Evolutionary conservation across 176 grass and related monocot species (phyloP).

Genomic region (Panicum miliaceum): DNA sequence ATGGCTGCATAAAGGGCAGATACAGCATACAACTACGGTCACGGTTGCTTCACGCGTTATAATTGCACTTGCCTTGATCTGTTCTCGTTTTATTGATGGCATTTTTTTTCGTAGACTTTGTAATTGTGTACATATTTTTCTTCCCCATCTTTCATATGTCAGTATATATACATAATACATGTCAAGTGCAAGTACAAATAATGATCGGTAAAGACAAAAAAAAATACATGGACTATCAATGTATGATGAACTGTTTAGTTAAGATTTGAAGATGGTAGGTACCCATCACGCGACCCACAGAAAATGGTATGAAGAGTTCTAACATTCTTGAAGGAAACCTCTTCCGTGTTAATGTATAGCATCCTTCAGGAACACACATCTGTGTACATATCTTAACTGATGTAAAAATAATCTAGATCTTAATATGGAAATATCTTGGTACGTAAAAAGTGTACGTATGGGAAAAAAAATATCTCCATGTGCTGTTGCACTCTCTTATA

Average conservation of each 20-base stretch:
- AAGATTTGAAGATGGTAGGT: background rate
- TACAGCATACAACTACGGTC: background rate
- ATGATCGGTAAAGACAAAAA: background rate
- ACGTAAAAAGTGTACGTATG: too few species aligned
- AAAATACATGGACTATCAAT: background rate
- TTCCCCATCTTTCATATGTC: background rate
- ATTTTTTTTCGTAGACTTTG: background rate
- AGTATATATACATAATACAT: background rate
- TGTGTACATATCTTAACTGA: background rate
- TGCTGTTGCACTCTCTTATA: too few species aligned
- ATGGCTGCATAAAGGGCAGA: background rate
- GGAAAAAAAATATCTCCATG: too few species aligned
- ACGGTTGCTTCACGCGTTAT: background rate
- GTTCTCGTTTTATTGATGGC: constrained; percentile 10
- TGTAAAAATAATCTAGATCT: background rate
- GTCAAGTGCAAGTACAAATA: background rate
- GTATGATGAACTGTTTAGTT: too few species aligned
- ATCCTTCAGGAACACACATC: background rate
- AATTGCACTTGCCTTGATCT: background rate
- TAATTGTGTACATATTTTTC: background rate
- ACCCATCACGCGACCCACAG: background rate
- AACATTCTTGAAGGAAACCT: background rate
- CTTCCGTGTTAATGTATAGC: background rate
- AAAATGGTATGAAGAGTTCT: constrained; percentile 6
- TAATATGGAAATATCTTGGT: too few species aligned